A percentile compares a stretch with the other conserved stretches of the same genome.
phyloP scores from a whole-genome alignment of 805 yeast genomes.

The Starmerella stellata region DNA sequence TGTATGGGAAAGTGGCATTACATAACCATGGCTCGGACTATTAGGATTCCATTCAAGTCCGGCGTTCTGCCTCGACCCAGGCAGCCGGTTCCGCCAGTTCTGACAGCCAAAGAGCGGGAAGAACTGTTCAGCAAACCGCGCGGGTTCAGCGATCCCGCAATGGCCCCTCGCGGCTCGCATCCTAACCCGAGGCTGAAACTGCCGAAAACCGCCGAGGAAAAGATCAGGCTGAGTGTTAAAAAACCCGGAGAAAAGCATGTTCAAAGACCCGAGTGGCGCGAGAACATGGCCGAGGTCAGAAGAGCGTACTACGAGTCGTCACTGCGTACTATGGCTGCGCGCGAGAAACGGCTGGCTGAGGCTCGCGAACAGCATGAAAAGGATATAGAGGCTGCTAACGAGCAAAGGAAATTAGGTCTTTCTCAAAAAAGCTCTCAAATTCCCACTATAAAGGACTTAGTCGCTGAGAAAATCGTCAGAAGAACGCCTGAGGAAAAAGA shows the following conservation, averaged over 20 bases:
- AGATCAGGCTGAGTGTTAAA: slow-evolving; percentile 37
- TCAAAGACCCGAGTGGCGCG: slow-evolving; percentile 28
- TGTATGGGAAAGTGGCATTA: too few relatives aligned
- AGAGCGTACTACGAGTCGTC: slow-evolving; percentile 52
- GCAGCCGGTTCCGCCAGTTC: slow-evolving; percentile 46
- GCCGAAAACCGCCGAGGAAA: slow-evolving; percentile 33
- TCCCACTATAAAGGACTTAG: slow-evolving; percentile 20
- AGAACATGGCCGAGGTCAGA: slow-evolving; percentile 45
- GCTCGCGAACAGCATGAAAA: slow-evolving; percentile 25
- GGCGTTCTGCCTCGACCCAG: slow-evolving; percentile 72
- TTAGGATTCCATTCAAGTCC: slow-evolving; percentile 36
- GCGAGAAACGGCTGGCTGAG: slow-evolving; percentile 28
- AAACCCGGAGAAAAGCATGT: slow-evolving; percentile 10
- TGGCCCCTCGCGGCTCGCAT: slow-evolving; percentile 47
- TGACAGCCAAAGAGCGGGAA: slow-evolving; percentile 18
- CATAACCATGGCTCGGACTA: slow-evolving; percentile 13
- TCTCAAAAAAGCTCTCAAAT: too few relatives aligned
- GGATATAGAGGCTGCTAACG: slow-evolving; percentile 21
- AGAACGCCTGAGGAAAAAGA: slow-evolving; percentile 56
- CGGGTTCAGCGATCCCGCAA: slow-evolving; percentile 45
- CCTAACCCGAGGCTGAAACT: slow-evolving; percentile 34
- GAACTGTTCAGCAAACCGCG: slow-evolving; percentile 37
- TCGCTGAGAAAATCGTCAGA: slow-evolving; percentile 53
- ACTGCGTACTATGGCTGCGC: slow-evolving; percentile 35
- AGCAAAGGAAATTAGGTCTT: too few relatives aligned